These are phyloP conservation scores for Pythium monospermum DNA, from an alignment of 352 stramenopile species.

Conservation along the genomic window DNA sequence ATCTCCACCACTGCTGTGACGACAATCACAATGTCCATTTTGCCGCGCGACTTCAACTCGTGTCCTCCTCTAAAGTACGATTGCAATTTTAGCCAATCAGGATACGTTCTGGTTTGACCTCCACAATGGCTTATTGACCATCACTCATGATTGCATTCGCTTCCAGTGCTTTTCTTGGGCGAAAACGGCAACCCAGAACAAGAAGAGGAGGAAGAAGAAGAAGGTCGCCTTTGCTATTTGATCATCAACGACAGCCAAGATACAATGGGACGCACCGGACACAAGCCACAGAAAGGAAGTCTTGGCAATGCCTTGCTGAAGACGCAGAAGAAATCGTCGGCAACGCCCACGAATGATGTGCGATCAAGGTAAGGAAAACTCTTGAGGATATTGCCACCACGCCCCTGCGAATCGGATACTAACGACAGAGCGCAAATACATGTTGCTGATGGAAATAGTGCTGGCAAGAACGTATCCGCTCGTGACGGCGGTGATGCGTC, in stretches of 20 bases:
- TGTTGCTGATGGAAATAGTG: constrained; percentile 24
- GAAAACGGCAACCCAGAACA: background rate
- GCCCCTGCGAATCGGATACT: background rate
- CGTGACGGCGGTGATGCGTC: constrained; percentile 78
- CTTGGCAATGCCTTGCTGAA: constrained; percentile 72
- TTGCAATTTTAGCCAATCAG: constrained; percentile 2
- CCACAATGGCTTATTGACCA: background rate
- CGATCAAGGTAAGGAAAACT: constrained; percentile 48
- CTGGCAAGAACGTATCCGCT: constrained; percentile 78
- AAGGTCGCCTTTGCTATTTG: background rate
- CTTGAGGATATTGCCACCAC: too few species aligned
- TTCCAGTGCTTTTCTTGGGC: constrained; percentile 29
- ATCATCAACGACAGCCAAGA: background rate
- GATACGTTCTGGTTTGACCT: too few species aligned
- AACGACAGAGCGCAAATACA: background rate
- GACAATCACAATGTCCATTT: too few species aligned
- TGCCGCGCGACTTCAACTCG: background rate
- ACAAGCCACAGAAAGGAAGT: constrained; percentile 66
- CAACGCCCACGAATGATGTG: constrained; percentile 63
- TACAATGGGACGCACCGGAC: constrained; percentile 66
- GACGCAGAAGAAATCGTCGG: constrained; percentile 72
- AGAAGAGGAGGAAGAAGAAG: background rate
- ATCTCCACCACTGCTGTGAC: too few species aligned
- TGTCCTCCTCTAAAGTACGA: background rate
- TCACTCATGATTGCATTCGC: constrained; percentile 17